Base-by-base conservation (phyloP, 345 rosid genomes). In the Brassica nigra region DNA sequence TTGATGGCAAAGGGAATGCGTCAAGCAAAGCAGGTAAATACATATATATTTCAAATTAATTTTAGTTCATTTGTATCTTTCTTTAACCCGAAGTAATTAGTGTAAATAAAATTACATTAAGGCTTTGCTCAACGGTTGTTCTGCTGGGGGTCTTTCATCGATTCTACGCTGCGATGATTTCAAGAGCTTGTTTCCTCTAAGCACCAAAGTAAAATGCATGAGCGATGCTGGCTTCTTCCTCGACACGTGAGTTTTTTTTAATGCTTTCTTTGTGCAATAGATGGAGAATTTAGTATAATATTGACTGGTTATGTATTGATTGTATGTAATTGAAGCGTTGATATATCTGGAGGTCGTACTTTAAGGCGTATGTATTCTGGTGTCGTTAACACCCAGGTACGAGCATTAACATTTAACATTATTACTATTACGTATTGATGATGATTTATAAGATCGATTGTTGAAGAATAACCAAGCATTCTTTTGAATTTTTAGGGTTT, bases 151-250 rank as follows among this genome's bases (percentile, higher is more conserved):
- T 69, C 86, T 95, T 72, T 87, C 97, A 12, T 44, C 86, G 58
- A 89, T 92, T 73, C 70, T 88, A 76, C 90, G 88, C 18, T 91
- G 97, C 20, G 94, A 92, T 66, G 83, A 81, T 73, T 88, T 92
- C 79, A 68, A 86, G 37, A 72, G 66, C 2, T 81, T 81, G 77
- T 86, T 95, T 74, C 92, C 97, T 6, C 73, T 20, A 34, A 82
- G 84, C 77, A 79, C 99, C 29, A 86, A 66, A 15, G 96, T 92
- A 31, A 95, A 95, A 83, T 95, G 98, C 85, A 84, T 91, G 85
- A 91, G 99, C 70, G 99, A 95, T 83, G 99, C 97, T 70, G 98
- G 99, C 55, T 91, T 95, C 83, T 95, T 95, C 81, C 88, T 95
- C 33, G 98, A 95, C 23, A 78, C 87, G 97, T 91, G 85, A 84